These are phyloP conservation scores for Aureobasidium sp. DNA, from an alignment of 2,329 filamentous ascomycete genomes.

Conservation along the genomic window DNA sequence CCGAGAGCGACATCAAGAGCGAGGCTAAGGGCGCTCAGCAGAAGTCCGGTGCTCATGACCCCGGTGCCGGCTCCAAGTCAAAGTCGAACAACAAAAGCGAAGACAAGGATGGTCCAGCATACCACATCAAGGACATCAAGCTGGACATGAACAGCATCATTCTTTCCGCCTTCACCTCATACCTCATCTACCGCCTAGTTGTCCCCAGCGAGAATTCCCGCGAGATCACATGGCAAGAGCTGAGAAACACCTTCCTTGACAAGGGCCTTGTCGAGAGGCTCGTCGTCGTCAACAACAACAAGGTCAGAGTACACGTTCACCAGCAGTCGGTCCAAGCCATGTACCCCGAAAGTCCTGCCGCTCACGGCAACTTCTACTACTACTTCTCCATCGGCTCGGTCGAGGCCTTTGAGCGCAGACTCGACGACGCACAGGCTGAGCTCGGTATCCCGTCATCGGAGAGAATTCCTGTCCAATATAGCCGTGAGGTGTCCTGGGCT, in stretches of 20 bases:
- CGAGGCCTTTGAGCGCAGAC: constrained; percentile 80
- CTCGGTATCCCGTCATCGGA: constrained; percentile 80
- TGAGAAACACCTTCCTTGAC: constrained; percentile 86
- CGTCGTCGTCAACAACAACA: constrained; percentile 67
- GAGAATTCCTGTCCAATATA: constrained; percentile 87
- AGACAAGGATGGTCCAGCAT: constrained; percentile 24
- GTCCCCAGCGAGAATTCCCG: constrained; percentile 58
- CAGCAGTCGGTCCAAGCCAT: constrained; percentile 63
- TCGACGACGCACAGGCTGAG: constrained; percentile 83
- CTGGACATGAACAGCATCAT: constrained; percentile 51
- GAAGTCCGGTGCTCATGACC: constrained; percentile 40
- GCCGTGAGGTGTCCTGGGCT: constrained; percentile 65
- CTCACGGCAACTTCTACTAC: constrained; percentile 67
- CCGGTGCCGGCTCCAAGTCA: constrained; percentile 31
- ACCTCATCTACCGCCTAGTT: constrained; percentile 57
- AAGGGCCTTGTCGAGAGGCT: constrained; percentile 94
- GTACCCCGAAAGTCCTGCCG: constrained; percentile 69
- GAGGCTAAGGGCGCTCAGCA: constrained; percentile 29
- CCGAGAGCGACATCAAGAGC: constrained; percentile 33
- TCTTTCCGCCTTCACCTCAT: constrained; percentile 53
- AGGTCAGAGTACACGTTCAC: constrained; percentile 74
- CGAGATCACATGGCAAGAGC: constrained; percentile 98
- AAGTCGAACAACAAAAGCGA: constrained; percentile 31
- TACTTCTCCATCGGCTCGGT: constrained; percentile 94
- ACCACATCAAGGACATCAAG: constrained; percentile 39